Evolutionary conservation across 2,329 filamentous ascomycete genomes (phyloP).

Genomic region (Venturiaceae sp.): DNA sequence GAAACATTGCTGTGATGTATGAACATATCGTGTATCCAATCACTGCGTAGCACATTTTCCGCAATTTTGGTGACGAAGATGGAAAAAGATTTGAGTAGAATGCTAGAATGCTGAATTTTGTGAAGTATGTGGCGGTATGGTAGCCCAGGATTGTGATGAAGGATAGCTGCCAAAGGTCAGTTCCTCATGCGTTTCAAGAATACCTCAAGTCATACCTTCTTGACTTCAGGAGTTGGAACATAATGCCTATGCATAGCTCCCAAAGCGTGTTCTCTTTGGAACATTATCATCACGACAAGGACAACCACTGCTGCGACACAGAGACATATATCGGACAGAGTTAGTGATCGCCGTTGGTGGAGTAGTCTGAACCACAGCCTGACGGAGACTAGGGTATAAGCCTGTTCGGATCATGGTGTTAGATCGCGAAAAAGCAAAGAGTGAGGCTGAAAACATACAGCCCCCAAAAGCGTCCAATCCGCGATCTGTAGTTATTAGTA

Average conservation of each 20-base stretch:
- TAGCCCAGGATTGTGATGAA: constrained; percentile 4
- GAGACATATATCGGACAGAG: constrained; percentile 7
- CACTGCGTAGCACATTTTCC: neutral
- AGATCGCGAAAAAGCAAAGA: neutral
- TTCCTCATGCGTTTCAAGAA: neutral
- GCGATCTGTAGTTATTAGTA: constrained; percentile 1
- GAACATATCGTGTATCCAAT: neutral
- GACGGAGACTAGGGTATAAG: constrained; percentile 3
- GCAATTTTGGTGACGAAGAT: neutral
- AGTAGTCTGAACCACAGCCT: constrained; percentile 9
- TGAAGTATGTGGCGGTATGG: constrained; percentile 1
- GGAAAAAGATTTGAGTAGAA: constrained; percentile 8
- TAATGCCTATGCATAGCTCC: constrained; percentile 5
- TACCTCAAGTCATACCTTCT: neutral
- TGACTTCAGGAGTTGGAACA: neutral
- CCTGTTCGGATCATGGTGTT: neutral
- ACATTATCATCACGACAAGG: neutral
- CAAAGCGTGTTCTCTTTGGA: neutral
- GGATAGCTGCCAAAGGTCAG: neutral
- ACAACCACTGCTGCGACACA: neutral
- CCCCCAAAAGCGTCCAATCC: neutral
- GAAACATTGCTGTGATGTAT: constrained; percentile 4
- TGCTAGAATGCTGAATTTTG: constrained; percentile 8
- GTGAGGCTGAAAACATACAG: neutral
- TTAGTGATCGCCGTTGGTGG: neutral